These are phyloP conservation scores for Sanghuangporus weigelae DNA, from an alignment of 1,284 basidiomycete species.

Conservation along the genomic window DNA sequence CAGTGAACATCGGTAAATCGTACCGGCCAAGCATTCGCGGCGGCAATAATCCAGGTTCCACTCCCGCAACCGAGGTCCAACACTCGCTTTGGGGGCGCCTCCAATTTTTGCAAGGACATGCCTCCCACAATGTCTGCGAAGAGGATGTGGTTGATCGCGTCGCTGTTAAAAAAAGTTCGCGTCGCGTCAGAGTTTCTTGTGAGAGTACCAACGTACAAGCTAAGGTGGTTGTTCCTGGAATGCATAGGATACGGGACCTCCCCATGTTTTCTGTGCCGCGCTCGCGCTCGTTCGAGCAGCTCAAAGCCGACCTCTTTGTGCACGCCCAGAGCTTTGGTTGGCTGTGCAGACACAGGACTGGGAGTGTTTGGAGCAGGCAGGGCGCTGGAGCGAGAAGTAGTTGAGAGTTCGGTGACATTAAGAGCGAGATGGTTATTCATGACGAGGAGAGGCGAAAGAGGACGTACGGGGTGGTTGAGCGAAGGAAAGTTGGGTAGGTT, in stretches of 20 bases:
- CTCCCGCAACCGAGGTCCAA: slow-evolving; percentile 80
- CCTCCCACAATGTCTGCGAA: slow-evolving; percentile 40
- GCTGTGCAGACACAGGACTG: slow-evolving; percentile 7
- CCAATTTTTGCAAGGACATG: slow-evolving; percentile 50
- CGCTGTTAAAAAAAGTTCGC: slow-evolving; percentile 36
- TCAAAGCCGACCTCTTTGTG: slow-evolving; percentile 44
- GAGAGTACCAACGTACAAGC: slow-evolving; percentile 41
- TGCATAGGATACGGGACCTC: slow-evolving; percentile 50
- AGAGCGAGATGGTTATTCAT: slow-evolving; percentile 26
- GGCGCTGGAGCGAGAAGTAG: slow-evolving; percentile 7
- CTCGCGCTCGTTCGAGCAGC: slow-evolving; percentile 34
- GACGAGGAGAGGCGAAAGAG: slow-evolving; percentile 12
- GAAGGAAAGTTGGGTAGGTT: background rate
- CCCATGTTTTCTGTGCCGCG: slow-evolving; percentile 39
- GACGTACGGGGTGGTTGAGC: background rate
- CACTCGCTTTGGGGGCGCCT: slow-evolving; percentile 44
- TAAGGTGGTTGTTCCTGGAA: slow-evolving; percentile 41
- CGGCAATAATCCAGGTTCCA: slow-evolving; percentile 69
- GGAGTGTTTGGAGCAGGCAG: slow-evolving; percentile 11
- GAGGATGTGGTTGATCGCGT: slow-evolving; percentile 66
- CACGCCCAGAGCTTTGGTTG: slow-evolving; percentile 18
- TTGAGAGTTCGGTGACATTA: slow-evolving; percentile 10
- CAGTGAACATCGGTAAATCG: slow-evolving; percentile 22
- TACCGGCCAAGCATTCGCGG: slow-evolving; percentile 60
- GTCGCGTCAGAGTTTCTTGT: background rate